Conservation (phyloP, 257 asterid species). For the Solanum chiquidenum region DNA sequence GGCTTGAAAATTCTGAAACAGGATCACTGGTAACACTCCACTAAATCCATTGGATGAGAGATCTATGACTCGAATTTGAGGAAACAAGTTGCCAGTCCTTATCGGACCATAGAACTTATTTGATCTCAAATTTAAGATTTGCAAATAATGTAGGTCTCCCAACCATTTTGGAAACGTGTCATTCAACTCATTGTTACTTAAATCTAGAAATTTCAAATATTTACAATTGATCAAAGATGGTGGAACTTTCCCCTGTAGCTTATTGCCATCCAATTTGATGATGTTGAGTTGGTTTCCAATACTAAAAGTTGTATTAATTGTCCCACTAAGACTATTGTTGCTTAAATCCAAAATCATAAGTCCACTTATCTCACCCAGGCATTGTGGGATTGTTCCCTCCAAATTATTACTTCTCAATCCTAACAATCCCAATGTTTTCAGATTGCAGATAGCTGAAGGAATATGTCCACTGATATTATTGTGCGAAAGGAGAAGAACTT, state of each 20-base stretch:
- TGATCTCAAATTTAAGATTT: not conserved
- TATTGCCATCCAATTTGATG: not conserved
- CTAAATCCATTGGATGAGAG: not conserved
- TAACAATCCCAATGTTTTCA: rapidly evolving
- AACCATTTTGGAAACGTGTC: not conserved
- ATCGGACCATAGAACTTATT: not conserved
- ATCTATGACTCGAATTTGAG: not conserved
- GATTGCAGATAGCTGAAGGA: not conserved
- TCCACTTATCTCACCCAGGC: not conserved
- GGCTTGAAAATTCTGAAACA: too few species aligned
- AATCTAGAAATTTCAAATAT: not conserved
- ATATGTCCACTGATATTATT: not conserved
- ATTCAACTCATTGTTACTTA: not conserved
- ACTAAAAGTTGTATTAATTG: not conserved
- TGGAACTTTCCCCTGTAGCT: not conserved
- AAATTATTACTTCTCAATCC: not conserved
- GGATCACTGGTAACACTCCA: not conserved
- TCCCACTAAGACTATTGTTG: not conserved
- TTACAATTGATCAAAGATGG: not conserved
- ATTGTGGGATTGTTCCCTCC: not conserved
- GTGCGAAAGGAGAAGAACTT: rapidly evolving
- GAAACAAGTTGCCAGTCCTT: not conserved
- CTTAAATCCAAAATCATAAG: rapidly evolving
- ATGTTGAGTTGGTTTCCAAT: not conserved
- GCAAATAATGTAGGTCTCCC: not conserved